Base-by-base conservation (phyloP, 139 green algal genomes). In the Nannochloris sp. region DNA sequence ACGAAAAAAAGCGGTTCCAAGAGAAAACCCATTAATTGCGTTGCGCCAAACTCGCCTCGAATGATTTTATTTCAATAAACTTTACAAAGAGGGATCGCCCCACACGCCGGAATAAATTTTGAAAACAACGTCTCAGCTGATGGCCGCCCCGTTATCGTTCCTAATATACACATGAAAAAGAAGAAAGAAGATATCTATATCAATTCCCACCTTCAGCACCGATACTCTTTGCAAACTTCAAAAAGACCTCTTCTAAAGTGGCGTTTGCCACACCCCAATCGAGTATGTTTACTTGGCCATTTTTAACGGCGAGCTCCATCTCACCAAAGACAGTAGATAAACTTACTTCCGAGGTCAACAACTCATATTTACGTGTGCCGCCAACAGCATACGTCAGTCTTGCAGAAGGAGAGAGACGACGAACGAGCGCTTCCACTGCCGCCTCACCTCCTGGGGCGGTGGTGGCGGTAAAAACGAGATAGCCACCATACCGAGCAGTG, bases 191-290 rank as follows among this genome's bases (percentile, higher is more conserved):
- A 24, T 12, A 3, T 8, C 12, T 23, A 4, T 7, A 56, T 62
- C 25, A 75, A 19, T 53, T 24, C 12, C 68, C 72, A 10, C 72
- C 74, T 27, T 80, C 70, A 3, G 54, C 57, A 1, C 72, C 72
- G 19, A 77, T 77, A 32, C 30, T 45, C 12, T 42, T 53, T 2
- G 72, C 72, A 70, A 82, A 77, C 39, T 77, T 72, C 33, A 82
- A 73, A 65, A 89, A 88, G 8, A 96, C 90, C 60, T 97, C 90
- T 72, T 97, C 91, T 35, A 97, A 79, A 15, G 89, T 96, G 3
- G 88, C 94, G 48, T 95, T 96, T 58, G 85, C 79, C 2, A 97
- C 29, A 3, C 82, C 91, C 91, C 91, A 97, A 61, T 97, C 91
- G 39, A 91, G 64, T 19, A 96, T 70, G 4, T 36, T 10, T 35